Base-by-base conservation (phyloP, 257 asterid species). In the Solanum medicagineum region DNA sequence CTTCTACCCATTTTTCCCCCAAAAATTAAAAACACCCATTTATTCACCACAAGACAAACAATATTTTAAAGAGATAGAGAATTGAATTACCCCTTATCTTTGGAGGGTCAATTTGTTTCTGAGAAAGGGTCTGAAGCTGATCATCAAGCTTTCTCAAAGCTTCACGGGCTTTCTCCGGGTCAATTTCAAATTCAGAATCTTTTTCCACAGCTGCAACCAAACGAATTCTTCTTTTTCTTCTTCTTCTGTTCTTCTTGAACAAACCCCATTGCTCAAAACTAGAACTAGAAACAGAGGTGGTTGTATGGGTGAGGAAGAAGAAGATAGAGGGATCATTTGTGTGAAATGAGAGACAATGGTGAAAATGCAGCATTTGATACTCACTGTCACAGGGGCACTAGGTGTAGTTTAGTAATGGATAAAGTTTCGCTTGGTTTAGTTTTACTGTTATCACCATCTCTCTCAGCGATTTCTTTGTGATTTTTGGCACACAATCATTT, bases 71-170 rank as follows among this genome's bases (percentile, higher is more conserved):
- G 24, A 45, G 36, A 60, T 3, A 3, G 20, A n/a, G 26, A 12
- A 0, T 20, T 10, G 11, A 29, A 47, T 85, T 70, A 94, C 98
- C 98, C 91, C 91, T 88, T 51, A 90, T 86, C 60, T 91, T 92
- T 16, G 95, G 91, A 22, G 92, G 77, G 73, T 40, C 85, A 70
- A 59, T 17, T 84, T 85, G 86, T 84, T 89, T 94, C 83, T 87
- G 65, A 40, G 97, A 87, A 81, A 94, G 81, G 56, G 98, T 89
- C 65, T 90, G 93, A 42, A 95, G 87, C 91, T 95, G 92, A 66
- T 92, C 93, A 86, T 95, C 98, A 44, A 95, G 98, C 89, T 94
- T 88, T 87, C 90, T 90, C 84, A 95, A 86, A 79, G 98, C 97
- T 88, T 92, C 96, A 60, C 96, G 98, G 54, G 98, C 98, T 89